phyloP scores from a whole-genome alignment of 768 basidiomycete species.

The Termitomyces sp. region DNA sequence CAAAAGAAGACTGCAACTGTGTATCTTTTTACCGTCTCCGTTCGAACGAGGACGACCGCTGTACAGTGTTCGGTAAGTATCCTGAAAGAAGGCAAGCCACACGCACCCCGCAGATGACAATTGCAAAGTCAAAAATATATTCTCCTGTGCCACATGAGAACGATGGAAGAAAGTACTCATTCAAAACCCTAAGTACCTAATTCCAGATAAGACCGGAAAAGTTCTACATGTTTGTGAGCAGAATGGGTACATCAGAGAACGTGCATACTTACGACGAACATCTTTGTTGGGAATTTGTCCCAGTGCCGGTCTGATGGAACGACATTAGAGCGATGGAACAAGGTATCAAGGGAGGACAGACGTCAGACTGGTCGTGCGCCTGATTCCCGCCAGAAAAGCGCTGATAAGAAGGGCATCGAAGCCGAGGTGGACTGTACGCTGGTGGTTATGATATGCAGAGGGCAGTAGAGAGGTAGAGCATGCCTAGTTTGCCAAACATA shows the following conservation, averaged over 20 bases:
- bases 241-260: not conserved
- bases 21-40: slow-evolving; percentile 32
- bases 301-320: slow-evolving; percentile 57
- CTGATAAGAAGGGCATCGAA: slow-evolving; percentile 76
- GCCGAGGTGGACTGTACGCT: slow-evolving; percentile 50
- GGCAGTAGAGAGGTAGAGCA: slow-evolving; percentile 9
- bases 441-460: slow-evolving; percentile 4
- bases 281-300: slow-evolving; percentile 84
- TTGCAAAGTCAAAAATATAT: slow-evolving; percentile 81
- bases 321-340: not conserved
- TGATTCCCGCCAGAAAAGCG: slow-evolving; percentile 80
- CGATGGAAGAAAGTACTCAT: not conserved
- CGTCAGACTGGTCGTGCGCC: slow-evolving; percentile 82
- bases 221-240: slow-evolving; percentile 35
- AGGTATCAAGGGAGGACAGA: slow-evolving; percentile 30
- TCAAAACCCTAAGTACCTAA: slow-evolving; percentile 38
- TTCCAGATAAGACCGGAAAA: slow-evolving; percentile 76
- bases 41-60: slow-evolving; percentile 77
- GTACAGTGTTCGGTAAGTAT: slow-evolving; percentile 1
- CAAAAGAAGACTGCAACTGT: not conserved
- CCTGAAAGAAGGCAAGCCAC: not conserved
- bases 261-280: slow-evolving; percentile 60
- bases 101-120: slow-evolving; percentile 78
- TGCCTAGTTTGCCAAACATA: slow-evolving; percentile 62
- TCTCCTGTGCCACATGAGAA: slow-evolving; percentile 49